Conservation (phyloP, 768 basidiomycete species). For the Cubamyces sp. region DNA sequence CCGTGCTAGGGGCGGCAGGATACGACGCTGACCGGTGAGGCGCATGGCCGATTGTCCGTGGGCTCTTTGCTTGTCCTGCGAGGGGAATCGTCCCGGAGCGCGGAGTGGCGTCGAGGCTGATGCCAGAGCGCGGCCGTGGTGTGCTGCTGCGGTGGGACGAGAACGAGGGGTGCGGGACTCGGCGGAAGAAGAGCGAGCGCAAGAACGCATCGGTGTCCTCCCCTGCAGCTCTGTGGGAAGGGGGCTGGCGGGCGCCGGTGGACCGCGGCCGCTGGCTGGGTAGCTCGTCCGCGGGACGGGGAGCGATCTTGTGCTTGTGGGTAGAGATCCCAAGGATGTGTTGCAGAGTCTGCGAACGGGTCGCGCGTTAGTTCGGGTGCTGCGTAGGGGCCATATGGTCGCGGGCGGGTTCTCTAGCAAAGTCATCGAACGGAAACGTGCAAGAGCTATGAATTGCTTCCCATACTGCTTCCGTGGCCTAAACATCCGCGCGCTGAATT, state of each 20-base stretch:
- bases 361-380: not conserved
- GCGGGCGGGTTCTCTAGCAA: no score
- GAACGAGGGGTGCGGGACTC: conserved; percentile 16
- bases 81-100: conserved; percentile 21
- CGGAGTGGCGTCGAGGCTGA: conserved; percentile 23
- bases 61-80: conserved; percentile 4
- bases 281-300: conserved; percentile 29
- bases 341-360: conserved; percentile 52
- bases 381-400: not conserved
- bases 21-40: conserved; percentile 27
- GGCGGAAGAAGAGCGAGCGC: conserved; percentile 32
- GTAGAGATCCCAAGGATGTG: conserved; percentile 61
- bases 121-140: conserved; percentile 20
- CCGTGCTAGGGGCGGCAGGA: conserved; percentile 14
- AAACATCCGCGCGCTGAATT: not conserved
- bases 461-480: no score
- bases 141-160: conserved; percentile 19
- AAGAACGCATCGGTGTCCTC: conserved; percentile 29
- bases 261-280: conserved; percentile 27
- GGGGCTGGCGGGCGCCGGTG: conserved; percentile 22
- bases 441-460: no score
- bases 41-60: conserved; percentile 3
- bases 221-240: conserved; percentile 27
- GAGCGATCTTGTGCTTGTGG: conserved; percentile 55
- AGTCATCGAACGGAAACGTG: no score